Evolutionary conservation across 306 rosid genomes (phyloP), one percentile per base, ranked within the genome.

Genomic region (Sophora flavescens): DNA sequence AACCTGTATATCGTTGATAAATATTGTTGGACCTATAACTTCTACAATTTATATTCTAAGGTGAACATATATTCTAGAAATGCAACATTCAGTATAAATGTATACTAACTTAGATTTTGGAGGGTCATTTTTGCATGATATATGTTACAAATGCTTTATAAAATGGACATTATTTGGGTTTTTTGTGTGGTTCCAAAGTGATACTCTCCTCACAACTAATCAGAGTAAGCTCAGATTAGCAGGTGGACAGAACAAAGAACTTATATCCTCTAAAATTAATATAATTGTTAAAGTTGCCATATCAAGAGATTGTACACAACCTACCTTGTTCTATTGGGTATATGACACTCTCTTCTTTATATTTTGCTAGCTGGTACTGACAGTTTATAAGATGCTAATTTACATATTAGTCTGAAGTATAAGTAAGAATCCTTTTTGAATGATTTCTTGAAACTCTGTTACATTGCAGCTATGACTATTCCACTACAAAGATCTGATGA

Each of bases 1-100:
- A 58, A 76, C 96, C 52, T 90, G 50, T 61, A 75, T 85, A 78
- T 69, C 94, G 51, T 92, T 92, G 78, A 96, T 91, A 90, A 85
- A 47, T 26, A 63, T 38, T 53, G 28, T 72, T 60, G 26, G 66
- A 48, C 68, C n/a, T 68, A 35, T 44, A 75, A 30, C 61, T 70
- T 22, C 1, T 61, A 22, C 16, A 52, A 41, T 5, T 58, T 65
- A 52, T 64, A 72, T 44, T 79, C 72, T 73, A 53, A 35, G 36
- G 35, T 32, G 28, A 65, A 38, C 26, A 61, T 61, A 68, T 54
- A 72, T 61, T 70, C 51, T 26, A 11, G 6, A 54, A 32, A 26
- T 53, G 14, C 26, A 30, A 28, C 41, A 7, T 42, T 70, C 56
- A 17, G 68, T 75, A 44, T 58, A 38, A 48, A 33, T 9, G 16